Percentiles rank a stretch among this genome's conserved stretches.
Evolutionary conservation across 1,139 yeast genomes (phyloP).

Genomic region (Lodderomyces jiufengensis): DNA sequence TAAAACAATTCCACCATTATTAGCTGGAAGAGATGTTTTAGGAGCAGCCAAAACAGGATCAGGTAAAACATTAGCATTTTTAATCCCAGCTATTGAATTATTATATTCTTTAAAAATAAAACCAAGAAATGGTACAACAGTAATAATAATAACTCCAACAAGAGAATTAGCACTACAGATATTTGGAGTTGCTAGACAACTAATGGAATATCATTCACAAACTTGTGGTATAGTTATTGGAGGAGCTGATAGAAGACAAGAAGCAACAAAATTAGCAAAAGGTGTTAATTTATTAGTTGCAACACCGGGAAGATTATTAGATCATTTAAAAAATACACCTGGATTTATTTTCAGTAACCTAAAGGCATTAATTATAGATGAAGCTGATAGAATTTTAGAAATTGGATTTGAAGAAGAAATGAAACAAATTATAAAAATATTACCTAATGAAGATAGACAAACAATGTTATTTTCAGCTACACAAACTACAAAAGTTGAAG

Average conservation of each 20-base stretch:
- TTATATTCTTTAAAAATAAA: conserved; percentile 66
- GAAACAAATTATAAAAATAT: conserved; percentile 90
- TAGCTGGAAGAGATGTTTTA: conserved; percentile 92
- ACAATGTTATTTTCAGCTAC: conserved; percentile 97
- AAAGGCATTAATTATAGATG: conserved; percentile 92
- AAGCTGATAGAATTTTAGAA: conserved; percentile 94
- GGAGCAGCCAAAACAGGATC: conserved; percentile 99
- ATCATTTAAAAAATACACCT: conserved; percentile 91
- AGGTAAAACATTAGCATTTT: conserved; percentile 93
- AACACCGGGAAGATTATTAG: conserved; percentile 95
- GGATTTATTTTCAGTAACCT: conserved; percentile 94
- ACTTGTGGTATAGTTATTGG: conserved; percentile 97
- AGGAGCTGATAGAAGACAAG: conserved; percentile 96
- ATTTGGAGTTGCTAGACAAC: conserved; percentile 92
- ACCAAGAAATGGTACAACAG: conserved; percentile 79
- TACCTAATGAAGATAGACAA: conserved; percentile 93
- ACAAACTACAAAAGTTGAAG: conserved; percentile 97
- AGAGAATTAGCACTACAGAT: conserved; percentile 89
- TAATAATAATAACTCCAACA: conserved; percentile 84
- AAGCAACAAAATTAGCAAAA: conserved; percentile 87
- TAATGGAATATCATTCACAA: conserved; percentile 88
- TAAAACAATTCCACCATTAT: conserved; percentile 87
- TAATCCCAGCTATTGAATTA: conserved; percentile 92
- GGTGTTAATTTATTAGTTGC: conserved; percentile 95
- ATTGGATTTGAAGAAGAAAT: conserved; percentile 98